Base-by-base conservation (phyloP, 192 early-diverging fungal species). In the Coemansia sp. region DNA sequence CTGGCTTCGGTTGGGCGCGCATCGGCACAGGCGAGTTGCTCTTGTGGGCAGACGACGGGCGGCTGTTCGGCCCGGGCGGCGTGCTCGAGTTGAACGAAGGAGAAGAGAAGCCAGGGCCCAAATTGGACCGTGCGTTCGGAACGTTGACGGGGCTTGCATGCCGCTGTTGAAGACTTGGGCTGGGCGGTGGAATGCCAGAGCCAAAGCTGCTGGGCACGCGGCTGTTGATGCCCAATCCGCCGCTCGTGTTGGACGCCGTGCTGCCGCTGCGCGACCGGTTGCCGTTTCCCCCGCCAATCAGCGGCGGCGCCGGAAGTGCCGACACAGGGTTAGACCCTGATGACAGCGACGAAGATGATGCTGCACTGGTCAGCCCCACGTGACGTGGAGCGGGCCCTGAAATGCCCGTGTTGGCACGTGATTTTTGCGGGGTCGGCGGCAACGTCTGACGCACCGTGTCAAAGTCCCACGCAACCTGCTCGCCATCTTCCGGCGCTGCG, bases 391-490 rank as follows among this genome's bases (percentile, higher is more conserved):
- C 53, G 31, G 31, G 31, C 31, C 31, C 31, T 31, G 31, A 31
- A 31, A 31, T 31, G 46, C 37, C 37, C 5, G 57, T 42, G 23
- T 36, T 15, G 11, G 34, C 50, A 8, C 44, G 59, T 28, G 64
- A 24, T 60, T 70, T 73, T 25, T 69, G 71, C 25, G 76, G 70
- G 10, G 71, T 70, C 15, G 55, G 24, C 14, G 79, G 79, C 36
- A 81, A 60, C 42, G 67, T 63, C 56, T 81, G 69, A 12, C 73
- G 73, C 26, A 81, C 63, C 0, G 73, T 66, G 44, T 62, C 73
- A 60, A 83, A 83, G 40, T 83, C 76, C 81, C 81, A 83, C 3
- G 58, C 60, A 0, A 77, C 80, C 46, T 76, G 69, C n/a, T 71
- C 74, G 4, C 67, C 67, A 5, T 52, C 56, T 1, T 67, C 72